Evolutionary conservation across 139 green algal genomes (phyloP).

Genomic region (Chlamydomonas incerta): DNA sequence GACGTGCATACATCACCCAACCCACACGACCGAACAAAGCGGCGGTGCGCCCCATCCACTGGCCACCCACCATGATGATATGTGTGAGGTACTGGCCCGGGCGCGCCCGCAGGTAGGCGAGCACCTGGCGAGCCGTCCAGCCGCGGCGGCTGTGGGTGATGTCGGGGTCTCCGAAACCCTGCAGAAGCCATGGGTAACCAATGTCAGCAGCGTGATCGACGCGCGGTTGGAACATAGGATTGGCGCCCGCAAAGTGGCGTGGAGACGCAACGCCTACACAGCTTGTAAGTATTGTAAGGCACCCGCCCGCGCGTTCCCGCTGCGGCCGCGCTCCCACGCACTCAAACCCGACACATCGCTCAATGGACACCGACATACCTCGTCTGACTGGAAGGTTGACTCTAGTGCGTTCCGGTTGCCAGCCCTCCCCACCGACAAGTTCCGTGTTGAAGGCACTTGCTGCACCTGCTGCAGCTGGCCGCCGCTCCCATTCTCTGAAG

Average conservation of each 20-base stretch:
- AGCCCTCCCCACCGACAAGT: neutral
- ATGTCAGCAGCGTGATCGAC: neutral
- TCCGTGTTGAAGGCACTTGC: neutral
- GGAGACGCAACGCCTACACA: no score
- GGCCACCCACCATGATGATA: slow-evolving; percentile 30
- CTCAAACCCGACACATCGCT: no score
- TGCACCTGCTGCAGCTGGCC: no score
- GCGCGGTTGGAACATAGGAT: no score
- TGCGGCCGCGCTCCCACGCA: no score
- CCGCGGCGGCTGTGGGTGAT: neutral
- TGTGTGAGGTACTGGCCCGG: slow-evolving; percentile 29
- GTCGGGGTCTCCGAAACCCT: slow-evolving; percentile 33
- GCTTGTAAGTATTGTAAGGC: no score
- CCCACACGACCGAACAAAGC: no score
- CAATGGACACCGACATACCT: slow-evolving; percentile 12
- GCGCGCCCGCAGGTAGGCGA: neutral
- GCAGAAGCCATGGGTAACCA: neutral
- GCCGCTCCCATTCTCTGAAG: no score
- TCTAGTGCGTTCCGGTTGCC: neutral
- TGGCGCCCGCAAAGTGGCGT: no score
- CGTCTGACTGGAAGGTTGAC: slow-evolving; percentile 15
- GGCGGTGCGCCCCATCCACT: neutral
- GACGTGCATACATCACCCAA: no score
- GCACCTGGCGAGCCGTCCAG: slow-evolving; percentile 10
- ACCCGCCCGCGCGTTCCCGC: no score